These are phyloP conservation scores for Diaporthe helianthi DNA, from an alignment of 2,329 filamentous ascomycete genomes.

Conservation along the genomic window DNA sequence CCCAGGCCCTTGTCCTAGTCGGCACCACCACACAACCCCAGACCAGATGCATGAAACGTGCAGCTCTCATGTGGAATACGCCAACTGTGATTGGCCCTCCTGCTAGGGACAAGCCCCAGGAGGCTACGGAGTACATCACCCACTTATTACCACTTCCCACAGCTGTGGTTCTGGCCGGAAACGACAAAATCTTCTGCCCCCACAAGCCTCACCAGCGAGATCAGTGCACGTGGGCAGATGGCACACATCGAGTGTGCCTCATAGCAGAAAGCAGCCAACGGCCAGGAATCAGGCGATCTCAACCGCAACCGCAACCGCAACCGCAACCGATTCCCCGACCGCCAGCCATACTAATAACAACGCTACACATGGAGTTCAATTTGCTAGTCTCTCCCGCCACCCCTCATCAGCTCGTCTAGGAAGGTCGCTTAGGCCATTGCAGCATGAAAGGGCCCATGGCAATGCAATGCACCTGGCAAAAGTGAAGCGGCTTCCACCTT, in stretches of 20 bases:
- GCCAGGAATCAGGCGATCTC: neutral
- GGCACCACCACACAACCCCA: constrained; percentile 21
- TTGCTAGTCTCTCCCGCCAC: neutral
- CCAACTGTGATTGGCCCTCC: constrained; percentile 10
- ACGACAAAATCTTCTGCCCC: constrained; percentile 22
- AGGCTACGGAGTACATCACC: too few species aligned
- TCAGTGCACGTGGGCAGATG: neutral
- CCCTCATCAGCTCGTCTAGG: neutral
- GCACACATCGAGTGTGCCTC: neutral
- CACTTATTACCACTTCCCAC: constrained; percentile 23
- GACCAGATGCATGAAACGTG: constrained; percentile 25
- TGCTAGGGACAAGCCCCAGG: constrained; percentile 2
- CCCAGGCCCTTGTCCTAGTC: constrained; percentile 15
- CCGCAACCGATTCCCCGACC: constrained; percentile 4
- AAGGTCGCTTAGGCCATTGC: constrained; percentile 15
- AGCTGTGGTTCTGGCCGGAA: constrained; percentile 24
- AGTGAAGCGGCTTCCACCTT: neutral
- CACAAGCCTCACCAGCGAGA: constrained; percentile 2
- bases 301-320: neutral
- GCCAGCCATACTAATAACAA: neutral
- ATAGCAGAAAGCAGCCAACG: neutral
- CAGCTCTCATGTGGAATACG: constrained; percentile 22
- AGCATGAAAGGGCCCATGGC: neutral
- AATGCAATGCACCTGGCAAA: neutral
- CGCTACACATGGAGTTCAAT: neutral